Evolutionary conservation across 2,329 filamentous ascomycete species (phyloP).

Genomic region (Clonostachys chloroleuca): DNA sequence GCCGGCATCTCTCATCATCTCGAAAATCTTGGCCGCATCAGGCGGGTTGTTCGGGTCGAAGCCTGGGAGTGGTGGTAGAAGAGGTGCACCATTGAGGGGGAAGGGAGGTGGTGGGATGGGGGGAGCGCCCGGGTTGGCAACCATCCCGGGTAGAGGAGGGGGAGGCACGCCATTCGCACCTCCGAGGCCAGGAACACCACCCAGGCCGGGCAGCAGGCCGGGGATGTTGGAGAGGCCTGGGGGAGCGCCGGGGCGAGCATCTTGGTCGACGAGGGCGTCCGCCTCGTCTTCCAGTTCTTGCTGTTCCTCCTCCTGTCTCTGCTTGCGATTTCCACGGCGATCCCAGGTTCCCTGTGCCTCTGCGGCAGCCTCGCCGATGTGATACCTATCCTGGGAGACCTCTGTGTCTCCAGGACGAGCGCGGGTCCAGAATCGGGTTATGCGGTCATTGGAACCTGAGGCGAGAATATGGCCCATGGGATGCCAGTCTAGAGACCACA

Average conservation of each 20-base stretch:
- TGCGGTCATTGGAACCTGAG: conserved; percentile 92
- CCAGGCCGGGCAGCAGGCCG: conserved; percentile 44
- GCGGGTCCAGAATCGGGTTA: conserved; percentile 95
- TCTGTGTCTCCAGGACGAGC: conserved; percentile 83
- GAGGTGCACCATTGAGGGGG: conserved; percentile 36
- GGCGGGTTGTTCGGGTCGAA: conserved; percentile 56
- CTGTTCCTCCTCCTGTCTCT: conserved; percentile 88
- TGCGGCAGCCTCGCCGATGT: conserved; percentile 89
- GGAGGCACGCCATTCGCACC: conserved; percentile 27
- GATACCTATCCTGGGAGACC: conserved; percentile 85
- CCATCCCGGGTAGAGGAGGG: conserved; percentile 31
- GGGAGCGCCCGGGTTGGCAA: conserved; percentile 37
- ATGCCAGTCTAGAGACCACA: conserved; percentile 98
- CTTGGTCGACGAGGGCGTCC: conserved; percentile 86
- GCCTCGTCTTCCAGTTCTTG: conserved; percentile 91
- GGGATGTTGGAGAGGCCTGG: conserved; percentile 54
- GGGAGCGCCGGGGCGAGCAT: conserved; percentile 42
- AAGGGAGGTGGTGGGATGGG: conserved; percentile 36
- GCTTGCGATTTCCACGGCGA: conserved; percentile 69
- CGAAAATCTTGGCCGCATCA: conserved; percentile 56
- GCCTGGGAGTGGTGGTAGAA: conserved; percentile 42
- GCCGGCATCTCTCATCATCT: conserved; percentile 63
- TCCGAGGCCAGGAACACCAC: conserved; percentile 47
- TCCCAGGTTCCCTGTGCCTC: conserved; percentile 96
- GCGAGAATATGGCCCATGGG: conserved; percentile 92